Evolutionary conservation across 225 moss, liverwort and hornwort species (phyloP).

Genomic region (Straminergon stramineum): DNA sequence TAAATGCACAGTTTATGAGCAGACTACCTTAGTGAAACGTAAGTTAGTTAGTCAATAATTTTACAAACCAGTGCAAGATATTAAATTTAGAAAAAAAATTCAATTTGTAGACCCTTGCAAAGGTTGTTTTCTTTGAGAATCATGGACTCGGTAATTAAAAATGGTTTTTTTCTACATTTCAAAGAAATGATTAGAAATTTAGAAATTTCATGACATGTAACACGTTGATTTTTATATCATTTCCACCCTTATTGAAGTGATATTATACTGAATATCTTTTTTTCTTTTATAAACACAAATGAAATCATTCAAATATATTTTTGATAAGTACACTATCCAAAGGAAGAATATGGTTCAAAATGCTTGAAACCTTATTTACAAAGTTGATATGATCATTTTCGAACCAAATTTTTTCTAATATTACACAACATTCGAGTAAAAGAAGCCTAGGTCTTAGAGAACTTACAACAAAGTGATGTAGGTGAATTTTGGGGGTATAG

Average conservation of each 20-base stretch:
- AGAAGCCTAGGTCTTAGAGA: background rate
- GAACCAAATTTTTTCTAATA: background rate
- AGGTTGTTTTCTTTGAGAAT: background rate
- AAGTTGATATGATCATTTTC: background rate
- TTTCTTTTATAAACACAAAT: too few relatives aligned
- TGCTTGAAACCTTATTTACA: background rate
- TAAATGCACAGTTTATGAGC: too few relatives aligned
- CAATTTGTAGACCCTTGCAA: background rate
- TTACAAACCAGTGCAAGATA: too few relatives aligned
- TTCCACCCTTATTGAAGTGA: background rate
- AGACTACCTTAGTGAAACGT: too few relatives aligned
- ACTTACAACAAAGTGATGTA: background rate
- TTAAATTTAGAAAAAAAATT: background rate
- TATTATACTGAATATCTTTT: background rate
- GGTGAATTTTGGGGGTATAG: too few relatives aligned
- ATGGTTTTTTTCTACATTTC: too few relatives aligned
- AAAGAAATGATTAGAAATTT: background rate
- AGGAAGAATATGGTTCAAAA: background rate
- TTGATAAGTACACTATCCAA: background rate
- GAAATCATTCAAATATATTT: background rate
- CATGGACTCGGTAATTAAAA: fast-evolving
- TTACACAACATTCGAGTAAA: background rate
- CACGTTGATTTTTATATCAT: background rate
- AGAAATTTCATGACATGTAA: background rate
- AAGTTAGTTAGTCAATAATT: too few relatives aligned